A percentile compares a stretch with the other conserved stretches of the same genome.
These are phyloP conservation scores for Melanomma pulvis-pyrius DNA, from an alignment of 495 filamentous ascomycete species.

Conservation along the genomic window DNA sequence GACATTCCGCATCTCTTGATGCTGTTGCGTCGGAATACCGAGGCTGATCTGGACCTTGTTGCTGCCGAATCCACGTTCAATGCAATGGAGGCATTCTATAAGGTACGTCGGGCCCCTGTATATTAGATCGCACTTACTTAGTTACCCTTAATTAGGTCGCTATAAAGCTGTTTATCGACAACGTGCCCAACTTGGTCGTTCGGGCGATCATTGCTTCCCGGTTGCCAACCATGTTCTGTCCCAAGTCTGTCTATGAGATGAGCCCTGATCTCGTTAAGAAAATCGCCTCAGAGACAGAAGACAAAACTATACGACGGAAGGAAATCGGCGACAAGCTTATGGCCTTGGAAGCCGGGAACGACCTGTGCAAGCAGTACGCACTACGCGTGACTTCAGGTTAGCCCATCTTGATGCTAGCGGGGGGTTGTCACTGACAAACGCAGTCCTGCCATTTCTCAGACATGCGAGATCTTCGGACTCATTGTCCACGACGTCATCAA, in stretches of 20 bases:
- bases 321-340: constrained; percentile 10
- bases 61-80: constrained; percentile 16
- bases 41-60: constrained; percentile 7
- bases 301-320: constrained; percentile 7
- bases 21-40: constrained; percentile 4
- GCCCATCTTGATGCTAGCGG: background rate
- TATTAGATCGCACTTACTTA: background rate
- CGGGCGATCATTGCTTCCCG: constrained; percentile 12
- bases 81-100: constrained; percentile 14
- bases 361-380: constrained; percentile 17
- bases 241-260: constrained; percentile 7
- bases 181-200: constrained; percentile 17
- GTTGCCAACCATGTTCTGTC: constrained; percentile 9
- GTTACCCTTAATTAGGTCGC: background rate
- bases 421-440: background rate
- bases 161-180: constrained; percentile 3
- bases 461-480: background rate
- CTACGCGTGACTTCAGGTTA: constrained; percentile 14
- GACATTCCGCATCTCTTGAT: constrained; percentile 1
- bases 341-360: constrained; percentile 12
- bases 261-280: constrained; percentile 10
- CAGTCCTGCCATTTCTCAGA: constrained; percentile 6
- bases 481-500: background rate
- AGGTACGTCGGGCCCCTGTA: constrained; percentile 1
- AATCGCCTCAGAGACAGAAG: constrained; percentile 12